Conservation (phyloP, 768 basidiomycete species). For the Plicaturopsis crispa region DNA sequence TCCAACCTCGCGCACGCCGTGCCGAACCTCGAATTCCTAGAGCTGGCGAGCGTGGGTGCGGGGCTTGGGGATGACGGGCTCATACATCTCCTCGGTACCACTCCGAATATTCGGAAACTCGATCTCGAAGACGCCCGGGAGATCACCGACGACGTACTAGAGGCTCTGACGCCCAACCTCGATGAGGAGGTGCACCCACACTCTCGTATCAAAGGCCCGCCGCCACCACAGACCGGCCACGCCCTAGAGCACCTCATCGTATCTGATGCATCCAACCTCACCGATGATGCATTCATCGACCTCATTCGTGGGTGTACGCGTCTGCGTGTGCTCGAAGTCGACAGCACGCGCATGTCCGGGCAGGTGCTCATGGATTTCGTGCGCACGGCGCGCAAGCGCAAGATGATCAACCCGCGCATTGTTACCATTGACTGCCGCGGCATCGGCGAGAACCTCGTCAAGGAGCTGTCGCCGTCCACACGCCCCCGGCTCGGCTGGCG, state of each 20-base stretch:
- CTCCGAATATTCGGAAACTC: slow-evolving; percentile 62
- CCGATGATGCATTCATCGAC: slow-evolving; percentile 51
- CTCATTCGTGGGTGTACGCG: slow-evolving; percentile 59
- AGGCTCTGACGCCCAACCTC: slow-evolving; percentile 46
- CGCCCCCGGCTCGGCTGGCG: slow-evolving; percentile 73
- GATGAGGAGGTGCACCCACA: slow-evolving; percentile 10
- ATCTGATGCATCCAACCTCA: slow-evolving; percentile 58
- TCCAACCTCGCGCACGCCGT: slow-evolving; percentile 63
- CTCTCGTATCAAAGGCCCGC: slow-evolving; percentile 14
- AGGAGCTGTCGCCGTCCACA: slow-evolving; percentile 49
- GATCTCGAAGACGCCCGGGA: slow-evolving; percentile 82
- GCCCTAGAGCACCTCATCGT: slow-evolving; percentile 66
- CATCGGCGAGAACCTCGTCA: slow-evolving; percentile 52
- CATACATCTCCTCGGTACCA: slow-evolving; percentile 58
- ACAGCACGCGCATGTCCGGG: slow-evolving; percentile 68
- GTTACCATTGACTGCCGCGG: slow-evolving; percentile 73
- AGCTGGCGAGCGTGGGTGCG: slow-evolving; percentile 68
- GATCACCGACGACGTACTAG: slow-evolving; percentile 68
- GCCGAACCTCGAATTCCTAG: slow-evolving; percentile 69
- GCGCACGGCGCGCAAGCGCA: slow-evolving; percentile 38
- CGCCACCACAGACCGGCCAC: slow-evolving; percentile 55
- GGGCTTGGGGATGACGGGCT: slow-evolving; percentile 71
- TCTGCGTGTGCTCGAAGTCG: slow-evolving; percentile 66
- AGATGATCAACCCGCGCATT: slow-evolving; percentile 42
- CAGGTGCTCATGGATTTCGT: slow-evolving; percentile 63